These are phyloP conservation scores for Panellus pusillus DNA, from an alignment of 768 basidiomycete genomes.

Conservation along the genomic window DNA sequence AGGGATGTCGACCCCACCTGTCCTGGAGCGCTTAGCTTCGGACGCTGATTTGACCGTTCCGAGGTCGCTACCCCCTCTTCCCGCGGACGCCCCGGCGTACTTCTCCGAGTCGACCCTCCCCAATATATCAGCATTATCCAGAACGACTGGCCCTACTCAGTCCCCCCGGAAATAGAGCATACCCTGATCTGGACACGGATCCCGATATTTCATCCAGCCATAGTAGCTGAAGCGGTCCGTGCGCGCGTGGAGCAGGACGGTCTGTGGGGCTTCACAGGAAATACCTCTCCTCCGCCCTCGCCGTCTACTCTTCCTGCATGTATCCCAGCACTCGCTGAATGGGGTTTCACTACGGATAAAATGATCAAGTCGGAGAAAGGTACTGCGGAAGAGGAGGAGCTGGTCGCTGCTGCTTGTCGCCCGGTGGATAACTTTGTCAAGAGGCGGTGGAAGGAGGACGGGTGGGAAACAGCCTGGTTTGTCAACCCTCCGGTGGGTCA, in stretches of 20 bases:
- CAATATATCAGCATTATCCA: constrained; percentile 67
- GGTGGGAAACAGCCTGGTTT: constrained; percentile 94
- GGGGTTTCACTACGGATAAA: constrained; percentile 66
- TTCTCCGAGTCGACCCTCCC: constrained; percentile 65
- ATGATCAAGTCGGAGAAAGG: constrained; percentile 53
- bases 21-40: neutral
- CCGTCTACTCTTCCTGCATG: constrained; percentile 58
- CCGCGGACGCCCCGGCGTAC: constrained; percentile 47
- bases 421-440: constrained; percentile 67
- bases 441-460: constrained; percentile 62
- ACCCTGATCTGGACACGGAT: constrained; percentile 75
- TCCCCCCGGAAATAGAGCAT: constrained; percentile 74
- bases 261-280: constrained; percentile 80
- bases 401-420: constrained; percentile 49
- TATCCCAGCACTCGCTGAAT: constrained; percentile 65
- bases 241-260: constrained; percentile 72
- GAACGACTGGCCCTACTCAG: constrained; percentile 92
- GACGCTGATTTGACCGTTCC: constrained; percentile 4
- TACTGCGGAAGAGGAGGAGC: constrained; percentile 51
- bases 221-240: constrained; percentile 52
- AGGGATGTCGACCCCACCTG: constrained; percentile 19
- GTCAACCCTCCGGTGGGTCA: constrained; percentile 79
- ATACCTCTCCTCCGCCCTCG: constrained; percentile 50
- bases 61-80: constrained; percentile 30
- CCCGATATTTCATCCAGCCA: constrained; percentile 63